Conservation (phyloP, 495 filamentous ascomycete species). For the Trichocladium uniseriatum region DNA sequence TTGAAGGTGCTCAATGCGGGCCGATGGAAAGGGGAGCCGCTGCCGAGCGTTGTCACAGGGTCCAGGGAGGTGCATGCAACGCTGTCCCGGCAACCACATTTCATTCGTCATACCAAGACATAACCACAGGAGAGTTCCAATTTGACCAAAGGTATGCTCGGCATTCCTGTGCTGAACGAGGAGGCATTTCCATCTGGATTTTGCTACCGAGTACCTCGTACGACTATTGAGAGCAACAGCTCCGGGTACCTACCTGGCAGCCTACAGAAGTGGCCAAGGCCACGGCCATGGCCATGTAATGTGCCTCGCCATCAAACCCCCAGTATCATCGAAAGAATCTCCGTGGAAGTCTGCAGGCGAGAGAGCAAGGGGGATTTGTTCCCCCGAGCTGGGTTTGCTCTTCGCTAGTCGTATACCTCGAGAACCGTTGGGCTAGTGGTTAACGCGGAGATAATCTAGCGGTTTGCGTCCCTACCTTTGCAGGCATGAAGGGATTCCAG, state of each 20-base stretch:
- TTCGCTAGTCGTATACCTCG: conserved; percentile 75
- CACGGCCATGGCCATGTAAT: conserved; percentile 29
- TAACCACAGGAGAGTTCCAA: too few relatives aligned
- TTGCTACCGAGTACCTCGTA: too few relatives aligned
- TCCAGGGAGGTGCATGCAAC: not conserved
- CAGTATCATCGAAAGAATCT: conserved; percentile 42
- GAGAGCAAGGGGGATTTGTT: conserved; percentile 38
- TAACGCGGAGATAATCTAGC: conserved; percentile 69
- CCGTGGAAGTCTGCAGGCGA: conserved; percentile 63
- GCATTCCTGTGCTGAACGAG: too few relatives aligned
- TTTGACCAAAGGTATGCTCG: too few relatives aligned
- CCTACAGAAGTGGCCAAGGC: too few relatives aligned
- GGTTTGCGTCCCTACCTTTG: conserved; percentile 20
- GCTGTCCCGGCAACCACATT: not conserved
- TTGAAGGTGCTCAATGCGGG: too few relatives aligned
- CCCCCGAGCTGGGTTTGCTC: conserved; percentile 40
- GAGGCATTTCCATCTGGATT: too few relatives aligned
- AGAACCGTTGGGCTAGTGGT: conserved; percentile 52
- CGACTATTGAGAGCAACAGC: too few relatives aligned
- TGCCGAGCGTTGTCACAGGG: not conserved
- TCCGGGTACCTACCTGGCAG: too few relatives aligned
- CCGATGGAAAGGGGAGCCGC: not conserved
- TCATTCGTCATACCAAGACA: not conserved
- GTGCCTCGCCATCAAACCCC: conserved; percentile 71
- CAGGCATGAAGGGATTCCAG: not conserved